A percentile compares a stretch with the other conserved stretches of the same genome.
Conservation (phyloP, 2,329 filamentous ascomycete genomes). For the Fusarium sp. region DNA sequence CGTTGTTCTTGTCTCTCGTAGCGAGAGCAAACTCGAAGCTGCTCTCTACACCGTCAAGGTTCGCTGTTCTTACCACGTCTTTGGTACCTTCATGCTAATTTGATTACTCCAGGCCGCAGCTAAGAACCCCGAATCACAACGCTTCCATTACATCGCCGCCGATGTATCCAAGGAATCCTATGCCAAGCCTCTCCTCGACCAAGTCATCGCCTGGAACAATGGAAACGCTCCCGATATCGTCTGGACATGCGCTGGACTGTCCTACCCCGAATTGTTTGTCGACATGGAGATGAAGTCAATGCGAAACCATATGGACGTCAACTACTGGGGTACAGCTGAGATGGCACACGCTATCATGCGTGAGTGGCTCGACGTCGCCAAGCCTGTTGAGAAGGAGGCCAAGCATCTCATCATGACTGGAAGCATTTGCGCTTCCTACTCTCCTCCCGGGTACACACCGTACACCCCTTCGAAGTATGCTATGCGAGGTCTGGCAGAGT, state of each 20-base stretch:
- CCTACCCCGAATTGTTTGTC: conserved; percentile 80
- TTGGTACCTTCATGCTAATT: not conserved
- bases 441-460: conserved; percentile 82
- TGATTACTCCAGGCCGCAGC: conserved; percentile 69
- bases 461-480: conserved; percentile 91
- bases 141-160: conserved; percentile 85
- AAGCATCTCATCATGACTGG: conserved; percentile 91
- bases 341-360: conserved; percentile 84
- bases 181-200: conserved; percentile 74
- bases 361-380: conserved; percentile 74
- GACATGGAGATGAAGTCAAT: conserved; percentile 76
- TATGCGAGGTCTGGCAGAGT: conserved; percentile 84
- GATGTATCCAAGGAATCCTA: conserved; percentile 81
- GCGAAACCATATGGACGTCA: conserved; percentile 87
- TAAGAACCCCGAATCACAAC: conserved; percentile 73
- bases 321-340: conserved; percentile 89
- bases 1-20: conserved; percentile 86
- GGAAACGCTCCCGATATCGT: conserved; percentile 81
- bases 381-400: conserved; percentile 60
- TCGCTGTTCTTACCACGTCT: conserved; percentile 31
- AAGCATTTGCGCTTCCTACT: conserved; percentile 79
- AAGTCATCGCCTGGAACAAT: conserved; percentile 84
- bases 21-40: conserved; percentile 76
- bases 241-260: conserved; percentile 87
- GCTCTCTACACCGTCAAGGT: conserved; percentile 76